A percentile compares a stretch with the other conserved stretches of the same genome.
Evolutionary conservation across 495 filamentous ascomycete genomes (phyloP).

Genomic region (Penicillium subrubescens): DNA sequence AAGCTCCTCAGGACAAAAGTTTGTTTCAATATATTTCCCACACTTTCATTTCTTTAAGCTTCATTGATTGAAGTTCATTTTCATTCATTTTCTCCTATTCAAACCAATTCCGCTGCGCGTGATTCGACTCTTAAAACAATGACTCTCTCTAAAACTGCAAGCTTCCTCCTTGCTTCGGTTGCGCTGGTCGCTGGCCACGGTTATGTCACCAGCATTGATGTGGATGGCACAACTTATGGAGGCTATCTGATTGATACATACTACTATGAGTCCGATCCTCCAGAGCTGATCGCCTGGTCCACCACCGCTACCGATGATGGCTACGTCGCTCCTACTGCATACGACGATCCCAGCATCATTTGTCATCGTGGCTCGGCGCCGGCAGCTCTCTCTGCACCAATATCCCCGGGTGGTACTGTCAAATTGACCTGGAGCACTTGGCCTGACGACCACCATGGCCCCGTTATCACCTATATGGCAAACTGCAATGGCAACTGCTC

Average conservation of each 20-base stretch:
- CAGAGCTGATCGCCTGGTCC: not conserved
- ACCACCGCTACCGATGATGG: not conserved
- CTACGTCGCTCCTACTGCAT: not conserved
- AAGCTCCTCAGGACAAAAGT: not conserved
- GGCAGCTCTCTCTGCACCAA: not conserved
- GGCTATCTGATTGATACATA: not conserved
- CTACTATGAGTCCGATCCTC: not conserved
- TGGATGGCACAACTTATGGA: not conserved
- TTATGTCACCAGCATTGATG: not conserved
- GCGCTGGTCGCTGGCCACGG: not conserved
- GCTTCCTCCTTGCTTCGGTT: not conserved
- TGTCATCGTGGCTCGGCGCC: not conserved
- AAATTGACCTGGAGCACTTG: constrained; percentile 64
- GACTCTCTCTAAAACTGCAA: not conserved
- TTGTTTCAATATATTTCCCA: not conserved
- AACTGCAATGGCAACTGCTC: constrained; percentile 69
- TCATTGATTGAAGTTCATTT: not conserved
- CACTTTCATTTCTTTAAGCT: not conserved
- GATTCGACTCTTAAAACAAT: not conserved
- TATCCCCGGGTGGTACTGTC: constrained; percentile 45
- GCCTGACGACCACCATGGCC: constrained; percentile 66
- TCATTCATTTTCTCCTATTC: not conserved
- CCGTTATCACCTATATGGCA: constrained; percentile 73
- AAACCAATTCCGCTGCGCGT: not conserved
- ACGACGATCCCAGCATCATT: not conserved